Conservation (phyloP, 139 green algal species). For the Diplosphaera chodatii region DNA sequence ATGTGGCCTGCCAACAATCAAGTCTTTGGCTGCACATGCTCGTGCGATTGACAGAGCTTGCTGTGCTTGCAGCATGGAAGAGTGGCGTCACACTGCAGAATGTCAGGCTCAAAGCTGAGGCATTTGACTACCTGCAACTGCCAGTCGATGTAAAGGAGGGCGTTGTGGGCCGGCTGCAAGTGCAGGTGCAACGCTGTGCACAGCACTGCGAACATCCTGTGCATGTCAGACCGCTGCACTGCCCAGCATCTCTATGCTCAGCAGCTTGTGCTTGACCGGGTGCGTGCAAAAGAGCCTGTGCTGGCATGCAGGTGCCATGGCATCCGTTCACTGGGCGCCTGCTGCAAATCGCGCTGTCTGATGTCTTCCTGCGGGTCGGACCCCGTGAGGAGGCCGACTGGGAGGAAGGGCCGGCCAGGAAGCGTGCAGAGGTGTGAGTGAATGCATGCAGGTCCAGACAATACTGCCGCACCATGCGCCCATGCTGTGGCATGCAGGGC, state of each 20-base stretch:
- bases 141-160: constrained; percentile 32
- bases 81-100: constrained; percentile 46
- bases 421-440: constrained; percentile 2
- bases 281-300: too few species aligned
- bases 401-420: constrained; percentile 12
- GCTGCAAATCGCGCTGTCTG: constrained; percentile 30
- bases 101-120: constrained; percentile 37
- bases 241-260: too few species aligned
- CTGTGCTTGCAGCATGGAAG: constrained; percentile 40
- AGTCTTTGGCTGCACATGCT: too few species aligned
- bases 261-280: too few species aligned
- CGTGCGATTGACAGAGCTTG: too few species aligned
- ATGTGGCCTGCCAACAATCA: too few species aligned
- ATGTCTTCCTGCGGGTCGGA: constrained; percentile 16
- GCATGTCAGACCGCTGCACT: too few species aligned
- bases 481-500: too few species aligned
- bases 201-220: too few species aligned
- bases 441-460: too few species aligned
- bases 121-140: constrained; percentile 46
- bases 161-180: constrained; percentile 29
- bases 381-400: constrained; percentile 26
- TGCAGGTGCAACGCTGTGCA: constrained; percentile 15
- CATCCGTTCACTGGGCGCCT: constrained; percentile 21
- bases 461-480: too few species aligned
- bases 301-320: constrained; percentile 26